Percentiles rank a stretch among this genome's conserved stretches.
These are phyloP conservation scores for Claviceps humidiphila DNA, from an alignment of 2,329 filamentous ascomycete genomes.

Conservation along the genomic window DNA sequence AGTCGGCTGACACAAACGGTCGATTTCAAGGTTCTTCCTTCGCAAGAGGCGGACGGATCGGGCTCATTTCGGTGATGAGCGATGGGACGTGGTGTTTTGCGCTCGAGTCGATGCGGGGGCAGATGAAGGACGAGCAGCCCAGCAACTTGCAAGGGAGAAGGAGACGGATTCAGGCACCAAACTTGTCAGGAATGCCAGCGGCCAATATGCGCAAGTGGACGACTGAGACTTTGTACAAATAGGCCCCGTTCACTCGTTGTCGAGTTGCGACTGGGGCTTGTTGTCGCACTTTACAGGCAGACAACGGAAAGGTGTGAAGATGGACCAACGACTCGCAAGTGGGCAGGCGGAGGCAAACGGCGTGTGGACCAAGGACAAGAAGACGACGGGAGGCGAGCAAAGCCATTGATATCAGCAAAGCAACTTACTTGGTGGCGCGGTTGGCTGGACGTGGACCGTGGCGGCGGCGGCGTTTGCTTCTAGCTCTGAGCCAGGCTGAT, in stretches of 20 bases:
- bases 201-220: not conserved
- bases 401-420: not conserved
- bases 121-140: not conserved
- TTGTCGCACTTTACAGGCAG: not conserved
- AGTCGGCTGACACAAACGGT: no score
- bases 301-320: not conserved
- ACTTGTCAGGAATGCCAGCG: not conserved
- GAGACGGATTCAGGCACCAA: not conserved
- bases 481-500: not conserved
- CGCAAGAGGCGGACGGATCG: not conserved
- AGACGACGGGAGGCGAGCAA: not conserved
- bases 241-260: not conserved
- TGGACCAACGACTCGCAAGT: not conserved
- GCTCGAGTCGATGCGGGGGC: not conserved
- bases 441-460: conserved; percentile 1
- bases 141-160: not conserved
- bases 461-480: not conserved
- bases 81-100: not conserved
- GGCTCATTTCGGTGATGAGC: not conserved
- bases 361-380: not conserved
- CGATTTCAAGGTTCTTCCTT: not conserved
- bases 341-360: not conserved
- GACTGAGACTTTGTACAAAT: not conserved
- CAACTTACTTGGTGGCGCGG: conserved; percentile 3
- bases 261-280: not conserved